Percentiles rank a stretch among this genome's conserved stretches.
Evolutionary conservation across 352 stramenopile species (phyloP).

Genomic region (Globisporangium iwayamae): DNA sequence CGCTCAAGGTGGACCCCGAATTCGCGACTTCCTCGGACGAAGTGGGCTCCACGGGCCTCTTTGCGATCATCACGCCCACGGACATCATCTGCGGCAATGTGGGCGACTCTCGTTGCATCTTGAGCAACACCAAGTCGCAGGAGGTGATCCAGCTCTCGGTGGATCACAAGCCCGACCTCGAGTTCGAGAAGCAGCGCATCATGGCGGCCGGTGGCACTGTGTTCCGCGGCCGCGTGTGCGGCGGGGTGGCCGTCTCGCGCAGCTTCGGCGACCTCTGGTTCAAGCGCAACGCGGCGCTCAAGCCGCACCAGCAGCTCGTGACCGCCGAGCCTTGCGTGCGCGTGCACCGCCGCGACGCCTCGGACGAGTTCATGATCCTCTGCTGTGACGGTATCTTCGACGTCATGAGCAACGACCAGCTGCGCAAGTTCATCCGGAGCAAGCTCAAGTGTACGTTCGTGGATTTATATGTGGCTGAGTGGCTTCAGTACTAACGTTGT

Average conservation of each 20-base stretch:
- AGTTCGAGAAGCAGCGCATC: constrained; percentile 86
- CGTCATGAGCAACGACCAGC: constrained; percentile 93
- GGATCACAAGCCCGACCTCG: constrained; percentile 83
- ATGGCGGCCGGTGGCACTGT: constrained; percentile 77
- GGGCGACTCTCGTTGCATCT: constrained; percentile 80
- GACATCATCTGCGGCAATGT: constrained; percentile 84
- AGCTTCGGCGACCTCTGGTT: constrained; percentile 89
- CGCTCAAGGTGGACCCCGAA: constrained; percentile 68
- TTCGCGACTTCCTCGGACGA: constrained; percentile 65
- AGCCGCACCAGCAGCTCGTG: constrained; percentile 82
- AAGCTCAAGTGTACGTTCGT: constrained; percentile 52
- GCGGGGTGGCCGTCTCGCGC: constrained; percentile 78
- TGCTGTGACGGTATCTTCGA: constrained; percentile 94
- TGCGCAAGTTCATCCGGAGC: constrained; percentile 85
- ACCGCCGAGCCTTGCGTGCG: constrained; percentile 81
- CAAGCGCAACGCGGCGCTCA: constrained; percentile 77
- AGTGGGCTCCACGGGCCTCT: constrained; percentile 76
- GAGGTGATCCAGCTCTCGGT: constrained; percentile 79
- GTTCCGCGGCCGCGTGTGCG: constrained; percentile 81
- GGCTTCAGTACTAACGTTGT: background rate
- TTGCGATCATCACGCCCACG: constrained; percentile 78
- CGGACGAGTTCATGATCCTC: constrained; percentile 92
- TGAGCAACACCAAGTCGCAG: constrained; percentile 69
- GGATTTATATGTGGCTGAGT: background rate
- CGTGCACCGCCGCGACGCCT: constrained; percentile 58